A percentile compares a stretch with the other conserved stretches of the same genome.
Conservation (phyloP, 768 basidiomycete genomes). For the Guyanaporus albipodus region DNA sequence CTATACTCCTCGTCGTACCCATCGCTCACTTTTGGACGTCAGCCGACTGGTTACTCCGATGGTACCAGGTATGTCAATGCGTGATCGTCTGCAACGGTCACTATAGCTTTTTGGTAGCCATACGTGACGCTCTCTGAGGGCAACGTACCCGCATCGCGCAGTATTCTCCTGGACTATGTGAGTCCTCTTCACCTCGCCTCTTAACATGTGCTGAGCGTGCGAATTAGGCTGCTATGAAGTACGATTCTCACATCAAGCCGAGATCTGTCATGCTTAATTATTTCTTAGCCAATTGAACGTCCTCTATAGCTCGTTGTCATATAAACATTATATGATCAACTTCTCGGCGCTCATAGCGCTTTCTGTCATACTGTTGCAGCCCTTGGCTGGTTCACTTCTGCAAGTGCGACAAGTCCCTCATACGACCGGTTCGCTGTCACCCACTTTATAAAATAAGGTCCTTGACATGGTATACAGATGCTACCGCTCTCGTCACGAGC, state of each 20-base stretch:
- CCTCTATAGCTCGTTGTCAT: conserved; percentile 44
- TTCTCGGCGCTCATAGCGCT: conserved; percentile 49
- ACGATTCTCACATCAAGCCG: background rate
- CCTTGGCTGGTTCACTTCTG: conserved; percentile 45
- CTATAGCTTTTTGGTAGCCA: conserved; percentile 41
- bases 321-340: conserved; percentile 53
- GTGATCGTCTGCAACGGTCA: background rate
- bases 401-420: conserved; percentile 22
- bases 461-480: conserved; percentile 25
- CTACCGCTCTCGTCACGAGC: conserved; percentile 39
- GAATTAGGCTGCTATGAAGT: conserved; percentile 44
- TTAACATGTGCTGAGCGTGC: conserved; percentile 1
- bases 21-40: conserved; percentile 46
- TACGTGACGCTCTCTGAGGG: conserved; percentile 57
- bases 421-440: conserved; percentile 6
- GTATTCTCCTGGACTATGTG: conserved; percentile 66
- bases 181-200: conserved; percentile 15
- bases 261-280: conserved; percentile 1
- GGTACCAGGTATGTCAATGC: conserved; percentile 48
- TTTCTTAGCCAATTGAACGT: conserved; percentile 38
- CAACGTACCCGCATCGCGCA: conserved; percentile 49
- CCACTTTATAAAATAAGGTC: conserved; percentile 2
- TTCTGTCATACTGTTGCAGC: conserved; percentile 48
- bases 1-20: conserved; percentile 49
- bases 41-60: conserved; percentile 51